Base-by-base conservation (phyloP, 305 asterid genomes). In the Coffea humblotiana region DNA sequence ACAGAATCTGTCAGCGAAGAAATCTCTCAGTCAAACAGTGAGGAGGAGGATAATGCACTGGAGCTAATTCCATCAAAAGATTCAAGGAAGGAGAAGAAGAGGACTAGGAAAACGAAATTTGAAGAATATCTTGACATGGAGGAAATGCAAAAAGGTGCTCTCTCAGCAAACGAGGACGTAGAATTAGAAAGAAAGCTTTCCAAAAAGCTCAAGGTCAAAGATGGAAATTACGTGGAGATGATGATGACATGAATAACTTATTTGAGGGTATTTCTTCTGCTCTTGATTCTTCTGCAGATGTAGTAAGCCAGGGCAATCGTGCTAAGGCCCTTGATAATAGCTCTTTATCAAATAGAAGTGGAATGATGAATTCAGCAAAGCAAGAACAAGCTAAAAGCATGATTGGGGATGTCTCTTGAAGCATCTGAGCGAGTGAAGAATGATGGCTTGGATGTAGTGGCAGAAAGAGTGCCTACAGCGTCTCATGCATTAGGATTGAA, bases 191-290 rank as follows among this genome's bases (percentile, higher is more conserved):
- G 82, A 84, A 92, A 87, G 88, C 93, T 92, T 65, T 93, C 95
- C 0, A 91, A 92, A 92, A 93, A 86, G 83, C 97, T 92, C 68
- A 95, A 88, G 89, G 83, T 89, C 83, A 93, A 91, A 85, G 82
- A 85, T 75, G 97, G 80, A 85, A 83, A 80, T 82, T 95, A 82
- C 75, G 43, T 74, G 82, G 86, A 58, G 89, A 87, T n/a, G 87
- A 86, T 75, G 95, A 93, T 84, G 96, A 85, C 79, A 37, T 88
- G 43, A 92, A 85, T 71, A 70, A 56, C 79, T 82, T 93, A 81
- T 83, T 91, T 78, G 86, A 82, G 75, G 94, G 88, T 40, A 81
- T 89, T 85, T 86, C 91, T 73, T 87, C 90, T 51, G 77, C 83
- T 43, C 77, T 82, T 67, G 87, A 85, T 29, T 79, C 82, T 43